phyloP scores from a whole-genome alignment of 345 rosid species.

The Passiflora organensis region DNA sequence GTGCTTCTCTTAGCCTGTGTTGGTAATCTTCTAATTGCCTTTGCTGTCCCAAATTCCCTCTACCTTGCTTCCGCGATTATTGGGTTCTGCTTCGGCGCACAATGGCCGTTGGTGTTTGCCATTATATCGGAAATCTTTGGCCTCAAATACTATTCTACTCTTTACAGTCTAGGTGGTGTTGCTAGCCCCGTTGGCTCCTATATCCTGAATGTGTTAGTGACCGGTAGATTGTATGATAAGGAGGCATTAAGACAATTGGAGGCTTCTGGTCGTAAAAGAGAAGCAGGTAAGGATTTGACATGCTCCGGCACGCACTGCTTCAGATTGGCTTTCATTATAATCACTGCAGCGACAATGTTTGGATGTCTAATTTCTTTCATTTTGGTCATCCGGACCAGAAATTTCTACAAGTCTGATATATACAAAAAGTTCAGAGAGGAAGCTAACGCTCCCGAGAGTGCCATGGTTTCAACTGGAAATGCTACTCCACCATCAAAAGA shows the following conservation, averaged over 20 bases:
- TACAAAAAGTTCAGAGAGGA: conserved; percentile 15
- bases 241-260: conserved; percentile 5
- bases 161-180: conserved; percentile 15
- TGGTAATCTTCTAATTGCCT: conserved; percentile 17
- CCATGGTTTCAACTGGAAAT: not conserved
- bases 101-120: conserved; percentile 13
- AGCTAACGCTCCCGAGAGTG: not conserved
- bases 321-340: conserved; percentile 14
- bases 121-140: conserved; percentile 20
- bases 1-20: conserved; percentile 12
- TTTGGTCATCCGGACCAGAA: conserved; percentile 9
- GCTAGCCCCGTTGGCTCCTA: conserved; percentile 22
- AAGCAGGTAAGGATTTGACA: conserved; percentile 8
- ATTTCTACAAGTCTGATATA: conserved; percentile 14
- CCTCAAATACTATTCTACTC: conserved; percentile 18
- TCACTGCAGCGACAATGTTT: conserved; percentile 10
- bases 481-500: not conserved
- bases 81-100: conserved; percentile 17
- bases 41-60: conserved; percentile 16
- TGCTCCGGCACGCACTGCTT: conserved; percentile 15
- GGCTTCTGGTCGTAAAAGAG: not conserved
- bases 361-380: conserved; percentile 10
- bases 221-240: conserved; percentile 11
- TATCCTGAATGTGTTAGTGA: conserved; percentile 10
- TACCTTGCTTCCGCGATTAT: conserved; percentile 17